Percentiles rank a stretch among this genome's conserved stretches.
These are phyloP conservation scores for Suhomyces coccinellae DNA, from an alignment of 1,139 yeast species.

Conservation along the genomic window DNA sequence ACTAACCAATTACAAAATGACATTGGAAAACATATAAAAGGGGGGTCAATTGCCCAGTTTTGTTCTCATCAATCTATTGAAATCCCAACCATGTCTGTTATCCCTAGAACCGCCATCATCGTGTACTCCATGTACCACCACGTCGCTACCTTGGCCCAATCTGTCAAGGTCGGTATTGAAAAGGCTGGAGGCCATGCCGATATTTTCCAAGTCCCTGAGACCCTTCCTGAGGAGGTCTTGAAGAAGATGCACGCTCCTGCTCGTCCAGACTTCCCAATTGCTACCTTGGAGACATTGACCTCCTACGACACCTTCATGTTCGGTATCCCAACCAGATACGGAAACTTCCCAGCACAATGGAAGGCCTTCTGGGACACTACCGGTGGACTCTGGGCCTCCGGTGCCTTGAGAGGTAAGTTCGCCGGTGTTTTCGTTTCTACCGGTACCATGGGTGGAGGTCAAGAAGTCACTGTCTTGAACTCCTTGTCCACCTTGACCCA, in stretches of 20 bases:
- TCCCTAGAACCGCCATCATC: conserved; percentile 53
- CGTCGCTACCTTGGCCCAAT: conserved; percentile 64
- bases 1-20: background rate
- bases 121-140: conserved; percentile 85
- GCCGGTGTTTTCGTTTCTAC: conserved; percentile 79
- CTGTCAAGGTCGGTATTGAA: conserved; percentile 69
- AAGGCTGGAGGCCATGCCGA: conserved; percentile 73
- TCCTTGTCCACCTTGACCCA: conserved; percentile 68
- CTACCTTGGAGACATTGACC: conserved; percentile 57
- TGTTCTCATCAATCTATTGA: background rate
- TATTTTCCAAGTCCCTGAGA: conserved; percentile 79
- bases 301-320: conserved; percentile 75
- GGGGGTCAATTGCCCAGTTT: background rate
- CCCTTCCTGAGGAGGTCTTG: conserved; percentile 66
- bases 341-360: conserved; percentile 80
- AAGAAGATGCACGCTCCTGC: conserved; percentile 59
- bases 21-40: background rate
- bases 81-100: conserved; percentile 6
- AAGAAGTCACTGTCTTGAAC: conserved; percentile 68
- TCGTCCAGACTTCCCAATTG: conserved; percentile 68
- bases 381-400: conserved; percentile 80
- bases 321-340: conserved; percentile 84
- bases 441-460: conserved; percentile 85
- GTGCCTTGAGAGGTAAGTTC: conserved; percentile 72
- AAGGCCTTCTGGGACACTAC: conserved; percentile 81